Conservation (phyloP, 108 stramenopile species). For the Schizochytrium sp. region DNA sequence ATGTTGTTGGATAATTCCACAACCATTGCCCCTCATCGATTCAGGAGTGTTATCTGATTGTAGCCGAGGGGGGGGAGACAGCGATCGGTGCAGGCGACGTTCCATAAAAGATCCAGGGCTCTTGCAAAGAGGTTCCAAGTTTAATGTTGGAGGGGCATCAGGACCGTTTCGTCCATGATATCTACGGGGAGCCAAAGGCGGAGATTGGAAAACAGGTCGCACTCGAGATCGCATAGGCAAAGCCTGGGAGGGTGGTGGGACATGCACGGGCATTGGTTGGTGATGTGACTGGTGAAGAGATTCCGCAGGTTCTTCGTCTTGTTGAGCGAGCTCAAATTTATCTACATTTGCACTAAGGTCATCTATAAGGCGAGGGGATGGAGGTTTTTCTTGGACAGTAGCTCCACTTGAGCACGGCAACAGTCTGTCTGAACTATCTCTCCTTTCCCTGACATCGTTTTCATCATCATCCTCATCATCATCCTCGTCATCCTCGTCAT, state of each 20-base stretch:
- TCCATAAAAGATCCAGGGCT: conserved; percentile 35
- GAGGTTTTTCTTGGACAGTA: no score
- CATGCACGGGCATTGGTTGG: no score
- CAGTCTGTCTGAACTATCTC: background rate
- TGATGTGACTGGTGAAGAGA: no score
- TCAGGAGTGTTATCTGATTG: no score
- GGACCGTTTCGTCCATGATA: background rate
- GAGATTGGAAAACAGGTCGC: conserved; percentile 1
- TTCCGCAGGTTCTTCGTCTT: no score
- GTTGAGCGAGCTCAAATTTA: no score
- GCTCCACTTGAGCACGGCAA: background rate
- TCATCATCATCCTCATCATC: conserved; percentile 40
- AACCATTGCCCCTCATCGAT: no score
- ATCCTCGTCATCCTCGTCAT: conserved; percentile 21
- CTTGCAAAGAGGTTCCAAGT: conserved; percentile 48
- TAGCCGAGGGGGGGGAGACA: conserved; percentile 19
- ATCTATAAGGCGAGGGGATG: no score
- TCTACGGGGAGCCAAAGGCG: conserved; percentile 16
- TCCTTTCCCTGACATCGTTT: background rate
- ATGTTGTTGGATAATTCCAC: no score
- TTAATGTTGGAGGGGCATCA: conserved; percentile 3
- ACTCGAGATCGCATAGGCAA: background rate
- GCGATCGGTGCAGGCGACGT: conserved; percentile 40
- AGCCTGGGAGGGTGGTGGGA: background rate
- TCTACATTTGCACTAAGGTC: no score